Base-by-base conservation (phyloP, 108 stramenopile species). In the Cyclostephanos invisitatus region DNA sequence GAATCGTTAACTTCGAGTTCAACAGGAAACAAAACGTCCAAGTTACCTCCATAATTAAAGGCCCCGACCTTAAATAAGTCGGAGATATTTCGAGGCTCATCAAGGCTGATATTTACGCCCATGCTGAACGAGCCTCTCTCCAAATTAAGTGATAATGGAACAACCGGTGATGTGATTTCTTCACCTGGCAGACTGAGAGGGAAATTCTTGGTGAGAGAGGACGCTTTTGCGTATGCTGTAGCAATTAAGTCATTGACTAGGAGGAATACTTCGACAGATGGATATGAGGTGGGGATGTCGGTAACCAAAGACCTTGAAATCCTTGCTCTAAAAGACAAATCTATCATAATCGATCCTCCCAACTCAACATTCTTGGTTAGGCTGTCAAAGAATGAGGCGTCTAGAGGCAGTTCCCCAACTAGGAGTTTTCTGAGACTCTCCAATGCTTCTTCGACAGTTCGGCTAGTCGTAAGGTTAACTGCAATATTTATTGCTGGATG, bases 371-470 rank as follows among this genome's bases (percentile, higher is more conserved):
- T 14, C 2, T 57, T n/a, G 1, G 56, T 28, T 38, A 67, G 51
- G 24, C 21, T 51, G 10, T 67, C 38, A 18, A 67, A 74, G 53
- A 74, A 74, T 2, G 67, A 18, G 21, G 5, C 25, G 25, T 67
- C 55, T 3, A 67, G 47, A 54, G 15, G 15, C 36, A 67, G 12
- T 24, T 25, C 22, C 17, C 55, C 27, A 11, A 5, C 55, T 25
- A 54, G n/a, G 14, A 57, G 56, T 21, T 8, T 55, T 54, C 10
- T 2, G 6, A 67, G 56, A 28, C 56, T 67, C 22, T 67, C 12
- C 5, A 67, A 12, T 49, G 67, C 67, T 37, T 7, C 73, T 68
- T 40, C 28, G 27, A 68, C 28, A 74, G 38, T 42, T 24, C 73
- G 56, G 22, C 67, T 67, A 32, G 29, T 58, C 5, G 12, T 15